Base-by-base conservation (phyloP, 2,329 filamentous ascomycete species). In the Trichoderma polysporum region DNA sequence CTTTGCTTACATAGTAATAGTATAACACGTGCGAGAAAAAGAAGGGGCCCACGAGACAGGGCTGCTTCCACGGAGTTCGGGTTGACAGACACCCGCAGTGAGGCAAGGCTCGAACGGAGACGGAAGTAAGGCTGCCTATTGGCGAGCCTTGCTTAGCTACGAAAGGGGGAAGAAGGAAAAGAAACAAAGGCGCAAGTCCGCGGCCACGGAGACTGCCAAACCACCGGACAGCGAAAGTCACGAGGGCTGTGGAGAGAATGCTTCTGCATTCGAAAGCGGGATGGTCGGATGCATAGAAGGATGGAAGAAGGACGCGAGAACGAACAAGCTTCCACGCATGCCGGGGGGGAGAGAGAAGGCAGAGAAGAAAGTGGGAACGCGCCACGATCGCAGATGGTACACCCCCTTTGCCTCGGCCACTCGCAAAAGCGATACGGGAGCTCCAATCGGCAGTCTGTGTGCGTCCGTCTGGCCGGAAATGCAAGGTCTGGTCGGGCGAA, bases 161-260 rank as follows among this genome's bases (percentile, higher is more conserved):
- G 45, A 15, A 39, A 25, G 17, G 19, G 19, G 25, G 50, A n/a
- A 53, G 50, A 53, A 10, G 50, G 50, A 31, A 53, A 27, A 10
- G 47, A 22, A 50, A 22, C 22, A 50, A 4, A 15, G 50, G 25
- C 27, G 13, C 35, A 53, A 22, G 60, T 63, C 49, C 49, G 49
- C 60, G 60, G 49, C 35, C 8, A 63, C 60, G 60, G 60, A 50
- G 49, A 19, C 27, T 54, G 27, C 13, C 35, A 25, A 54, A 45
- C 22, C 49, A n/a, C 60, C 60, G 49, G 49, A 63, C 19, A 37
- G 58, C 58, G 45, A 45, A n/a, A 63, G 60, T 63, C 60, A 62
- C 59, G 31, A 31, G 59, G n/a, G 3, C 35, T 29, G 33, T 15
- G 33, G 47, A 41, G 35, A 12, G 17, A n/a, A 27, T 8, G 15